Base-by-base conservation (phyloP, 148 eudicot genomes). In the Dysphania ambrosioides region DNA sequence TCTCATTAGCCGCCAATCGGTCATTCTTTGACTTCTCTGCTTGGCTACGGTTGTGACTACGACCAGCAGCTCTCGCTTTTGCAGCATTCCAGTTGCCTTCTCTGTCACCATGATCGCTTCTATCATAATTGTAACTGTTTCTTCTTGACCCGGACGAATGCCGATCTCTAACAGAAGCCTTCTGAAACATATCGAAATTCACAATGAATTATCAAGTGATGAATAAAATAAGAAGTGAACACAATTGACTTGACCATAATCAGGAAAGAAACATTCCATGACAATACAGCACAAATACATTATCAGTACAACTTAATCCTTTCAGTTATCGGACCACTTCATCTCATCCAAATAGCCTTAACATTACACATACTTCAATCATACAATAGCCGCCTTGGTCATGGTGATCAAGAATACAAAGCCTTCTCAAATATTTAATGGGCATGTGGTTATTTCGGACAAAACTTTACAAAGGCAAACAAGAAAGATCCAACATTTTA, bases 81-180 rank as follows among this genome's bases (percentile, higher is more conserved):
- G 93, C 70, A 79, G 63, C 18, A 70, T 85, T 87, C 98, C 98
- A 89, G 77, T 82, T 91, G 30, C 91, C 88, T 63, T 93, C 98
- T 83, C 87, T 87, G 60, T 89, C 98, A 59, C 80, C 79, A 68
- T 83, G 91, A 64, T 89, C 97, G 77, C 76, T 88, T 81, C 93
- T 83, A 49, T 93, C 94, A 77, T 84, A 76, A 75, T 82, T 85
- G 77, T 84, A 82, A 35, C 75, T 88, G 58, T 87, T 91, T 79
- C 95, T 91, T 78, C 97, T 84, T 7, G 83, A 66, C 57, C 90
- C 89, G 42, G 93, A 83, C 38, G 94, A 77, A 78, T 93, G 83
- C 10, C 94, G 85, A 23, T 88, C 98, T 82, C 88, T 82, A 55
- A n/a, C 75, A 26, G 88, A 73, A 79, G 83, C 86, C 87, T 93